Evolutionary conservation across 805 yeast species (phyloP), one percentile per base, ranked within the genome.

Genomic region (Ogataea sp.): DNA sequence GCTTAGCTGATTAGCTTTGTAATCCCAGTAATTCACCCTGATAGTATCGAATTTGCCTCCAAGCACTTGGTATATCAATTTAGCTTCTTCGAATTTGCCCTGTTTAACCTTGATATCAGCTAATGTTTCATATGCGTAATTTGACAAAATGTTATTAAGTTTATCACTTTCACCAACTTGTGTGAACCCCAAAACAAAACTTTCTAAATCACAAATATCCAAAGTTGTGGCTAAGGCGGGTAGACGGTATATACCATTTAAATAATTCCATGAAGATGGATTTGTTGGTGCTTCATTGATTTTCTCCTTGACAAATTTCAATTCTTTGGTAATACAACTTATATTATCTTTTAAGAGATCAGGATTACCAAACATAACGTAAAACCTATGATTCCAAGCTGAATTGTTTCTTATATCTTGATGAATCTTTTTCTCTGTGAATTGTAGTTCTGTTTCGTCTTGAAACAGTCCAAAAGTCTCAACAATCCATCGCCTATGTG

Each of bases 331-430:
- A n/a, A n/a, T n/a, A n/a, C 97, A 3, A 51, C 50, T 0, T 59
- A 52, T 3, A 70, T 45, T 5, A 49, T 47, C 1, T 48, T 42
- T 10, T 47, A 44, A 21, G 48, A 17, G 27, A 39, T 21, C 44
- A 26, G 40, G 40, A 15, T 43, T 40, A 2, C 60, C 58, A 38
- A 64, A 62, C 30, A 68, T 49, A 10, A 83, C 59, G 47, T 80
- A 85, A 62, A 67, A 83, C 39, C 97, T 70, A 59, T 85, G 94
- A 43, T 79, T 74, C 98, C 98, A 93, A 1, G 94, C 96, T 37
- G 95, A 83, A 58, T 93, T 93, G 62, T 93, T 93, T 49, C 87
- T 67, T 8, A 85, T 74, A 58, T 93, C 98, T 8, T 62, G 52
- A 2, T 58, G 57, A 3, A 90, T 58, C 49, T 73, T 61, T 18